Evolutionary conservation across 306 rosid genomes (phyloP), one percentile per base, ranked within the genome.

Genomic region (Urtica urens): DNA sequence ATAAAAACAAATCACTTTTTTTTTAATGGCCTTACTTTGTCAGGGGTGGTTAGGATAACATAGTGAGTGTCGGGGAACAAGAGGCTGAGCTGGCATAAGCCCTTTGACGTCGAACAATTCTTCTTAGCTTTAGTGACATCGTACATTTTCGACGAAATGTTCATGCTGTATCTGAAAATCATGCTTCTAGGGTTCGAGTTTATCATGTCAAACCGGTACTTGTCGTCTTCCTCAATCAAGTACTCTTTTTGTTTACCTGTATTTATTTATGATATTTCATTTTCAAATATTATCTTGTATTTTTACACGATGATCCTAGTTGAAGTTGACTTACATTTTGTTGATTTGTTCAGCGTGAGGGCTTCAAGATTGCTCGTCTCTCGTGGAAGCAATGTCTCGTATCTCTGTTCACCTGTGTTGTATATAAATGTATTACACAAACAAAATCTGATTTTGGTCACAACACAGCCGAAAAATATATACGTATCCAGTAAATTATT

Each of bases 141-240:
- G 54, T 86, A 74, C 37, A 76, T 73, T 55, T 51, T 78, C n/a
- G 93, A 76, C 1, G 81, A 78, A 54, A 78, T 70, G 49, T 69
- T 69, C 24, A 73, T 24, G 26, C 45, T 51, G 67, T 78, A 7
- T 24, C 29, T 69, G 54, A 65, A 23, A 33, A 78, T 69, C 57
- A 69, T 67, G 69, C 55, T 78, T 63, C 57, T 69, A 2, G 45
- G 26, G 58, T 78, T 73, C 60, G 66, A 43, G 75, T 73, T 81
- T 46, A 67, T 59, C 59, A 86, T 44, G 12, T 71, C 85, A 53
- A 86, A 48, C 46, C 69, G 58, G 75, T 86, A 76, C 15, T 43
- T 63, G 37, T 78, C 74, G 24, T 78, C 93, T 63, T 78, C 83
- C 59, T 72, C 81, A n/a, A 78, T 50, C 1, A 13, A 22, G 61